A percentile compares a stretch with the other conserved stretches of the same genome.
phyloP scores from a whole-genome alignment of 2,329 filamentous ascomycete genomes.

The Colletotrichum limetticola region DNA sequence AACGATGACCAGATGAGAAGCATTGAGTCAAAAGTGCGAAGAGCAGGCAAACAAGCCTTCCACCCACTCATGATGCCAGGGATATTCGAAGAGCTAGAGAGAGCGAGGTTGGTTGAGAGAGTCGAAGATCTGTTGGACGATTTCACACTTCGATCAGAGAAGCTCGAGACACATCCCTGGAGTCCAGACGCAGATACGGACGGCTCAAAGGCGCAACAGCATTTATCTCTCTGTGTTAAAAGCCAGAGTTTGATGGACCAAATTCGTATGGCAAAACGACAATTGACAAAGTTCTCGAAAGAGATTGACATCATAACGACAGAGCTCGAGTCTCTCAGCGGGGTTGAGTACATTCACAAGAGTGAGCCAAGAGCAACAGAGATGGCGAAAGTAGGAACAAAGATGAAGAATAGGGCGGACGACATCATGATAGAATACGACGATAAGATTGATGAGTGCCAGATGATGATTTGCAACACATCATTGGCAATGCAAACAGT shows the following conservation, averaged over 20 bases:
- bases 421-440: constrained; percentile 43
- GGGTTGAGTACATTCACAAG: too few relatives aligned
- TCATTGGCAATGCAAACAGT: constrained; percentile 43
- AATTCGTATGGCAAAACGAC: constrained; percentile 7
- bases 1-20: neutral
- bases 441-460: constrained; percentile 41
- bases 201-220: neutral
- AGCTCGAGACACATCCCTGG: neutral
- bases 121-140: neutral
- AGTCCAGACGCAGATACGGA: neutral
- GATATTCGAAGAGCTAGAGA: constrained; percentile 11
- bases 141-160: neutral
- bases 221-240: neutral
- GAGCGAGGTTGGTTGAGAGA: neutral
- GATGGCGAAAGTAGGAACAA: neutral
- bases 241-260: constrained; percentile 5
- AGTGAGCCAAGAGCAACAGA: neutral
- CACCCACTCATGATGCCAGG: constrained; percentile 8
- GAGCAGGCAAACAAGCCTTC: neutral
- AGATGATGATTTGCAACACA: constrained; percentile 41
- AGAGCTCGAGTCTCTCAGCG: neutral
- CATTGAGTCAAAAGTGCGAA: neutral
- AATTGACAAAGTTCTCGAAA: neutral
- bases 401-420: constrained; percentile 28
- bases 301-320: neutral